Evolutionary conservation across 192 early-diverging fungal genomes (phyloP).

Genomic region (Diversispora epigaea): DNA sequence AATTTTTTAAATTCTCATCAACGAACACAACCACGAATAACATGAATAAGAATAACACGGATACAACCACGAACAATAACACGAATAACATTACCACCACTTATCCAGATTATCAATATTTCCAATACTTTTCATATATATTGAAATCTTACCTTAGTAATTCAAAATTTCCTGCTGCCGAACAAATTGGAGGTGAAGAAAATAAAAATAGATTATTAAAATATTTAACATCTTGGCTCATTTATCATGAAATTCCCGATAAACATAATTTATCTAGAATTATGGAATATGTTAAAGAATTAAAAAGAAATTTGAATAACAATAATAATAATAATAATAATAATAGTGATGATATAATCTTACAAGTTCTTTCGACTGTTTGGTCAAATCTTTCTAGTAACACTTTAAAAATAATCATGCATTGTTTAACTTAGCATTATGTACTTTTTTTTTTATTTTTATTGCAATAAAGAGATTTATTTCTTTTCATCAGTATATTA

Average conservation of each 20-base stretch:
- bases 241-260: slow-evolving; percentile 22
- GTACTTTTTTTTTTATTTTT: not conserved
- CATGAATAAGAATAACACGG: too few relatives aligned
- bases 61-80: too few relatives aligned
- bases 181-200: slow-evolving; percentile 4
- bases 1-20: not conserved
- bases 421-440: slow-evolving; percentile 1
- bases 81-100: too few relatives aligned
- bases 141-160: not conserved
- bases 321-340: not conserved
- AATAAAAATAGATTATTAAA: not conserved
- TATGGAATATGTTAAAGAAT: not conserved
- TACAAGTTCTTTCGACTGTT: slow-evolving; percentile 1
- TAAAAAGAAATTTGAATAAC: not conserved
- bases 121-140: not conserved
- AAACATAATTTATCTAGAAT: slow-evolving; percentile 54
- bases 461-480: too few relatives aligned
- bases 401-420: not conserved
- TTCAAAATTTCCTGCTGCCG: not conserved
- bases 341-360: not conserved
- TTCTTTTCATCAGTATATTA: too few relatives aligned
- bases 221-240: slow-evolving; percentile 14
- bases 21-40: not conserved
- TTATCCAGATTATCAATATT: not conserved
- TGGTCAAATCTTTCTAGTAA: slow-evolving; percentile 13